Conservation (phyloP, 2,329 filamentous ascomycete genomes). For the Neofusicoccum cordaticola region DNA sequence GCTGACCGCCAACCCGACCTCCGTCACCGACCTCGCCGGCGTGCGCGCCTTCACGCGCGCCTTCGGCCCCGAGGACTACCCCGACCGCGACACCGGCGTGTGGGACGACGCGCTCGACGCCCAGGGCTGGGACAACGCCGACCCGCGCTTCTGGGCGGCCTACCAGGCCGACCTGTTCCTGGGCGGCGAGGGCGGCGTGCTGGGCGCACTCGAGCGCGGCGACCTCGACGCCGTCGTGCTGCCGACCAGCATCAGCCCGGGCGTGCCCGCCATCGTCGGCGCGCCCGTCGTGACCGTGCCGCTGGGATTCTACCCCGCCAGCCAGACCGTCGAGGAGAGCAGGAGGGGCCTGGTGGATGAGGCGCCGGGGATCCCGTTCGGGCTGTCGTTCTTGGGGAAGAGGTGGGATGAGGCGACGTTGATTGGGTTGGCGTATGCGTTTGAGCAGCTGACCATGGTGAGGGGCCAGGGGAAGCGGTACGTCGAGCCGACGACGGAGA, state of each 20-base stretch:
- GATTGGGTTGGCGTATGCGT: conserved; percentile 66
- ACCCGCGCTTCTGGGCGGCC: conserved; percentile 55
- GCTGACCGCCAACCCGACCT: conserved; percentile 57
- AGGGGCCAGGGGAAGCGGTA: conserved; percentile 49
- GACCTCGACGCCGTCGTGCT: conserved; percentile 62
- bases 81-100: conserved; percentile 55
- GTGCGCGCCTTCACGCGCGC: conserved; percentile 56
- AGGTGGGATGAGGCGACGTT: conserved; percentile 61
- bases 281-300: conserved; percentile 63
- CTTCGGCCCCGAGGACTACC: conserved; percentile 57
- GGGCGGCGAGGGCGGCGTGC: conserved; percentile 59
- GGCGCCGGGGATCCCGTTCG: conserved; percentile 59
- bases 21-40: conserved; percentile 52
- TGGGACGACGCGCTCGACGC: conserved; percentile 55
- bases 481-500: conserved; percentile 48
- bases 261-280: conserved; percentile 56
- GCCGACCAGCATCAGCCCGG: conserved; percentile 51
- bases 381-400: conserved; percentile 60
- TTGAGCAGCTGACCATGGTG: conserved; percentile 59
- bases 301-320: conserved; percentile 54
- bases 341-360: conserved; percentile 49
- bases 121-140: conserved; percentile 54
- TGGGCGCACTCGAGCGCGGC: conserved; percentile 57
- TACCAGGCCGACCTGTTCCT: conserved; percentile 55
- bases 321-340: conserved; percentile 48